Evolutionary conservation across 306 rosid species (phyloP), one percentile per base, ranked within the genome.

Genomic region (Gynostemma pentaphyllum): DNA sequence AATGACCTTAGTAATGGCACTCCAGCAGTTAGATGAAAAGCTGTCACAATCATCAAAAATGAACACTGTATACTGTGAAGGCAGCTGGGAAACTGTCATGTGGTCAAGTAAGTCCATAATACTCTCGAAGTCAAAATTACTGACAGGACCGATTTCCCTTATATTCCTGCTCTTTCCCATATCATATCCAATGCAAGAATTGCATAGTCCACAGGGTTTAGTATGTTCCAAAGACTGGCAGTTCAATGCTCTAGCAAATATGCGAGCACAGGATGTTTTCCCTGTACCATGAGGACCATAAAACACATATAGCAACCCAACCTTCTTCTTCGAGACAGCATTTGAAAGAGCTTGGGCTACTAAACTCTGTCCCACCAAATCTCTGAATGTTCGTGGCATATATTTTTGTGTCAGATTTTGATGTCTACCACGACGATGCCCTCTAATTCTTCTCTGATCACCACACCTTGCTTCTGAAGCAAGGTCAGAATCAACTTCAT

Each of bases 201-300:
- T 81, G 90, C 97, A 94, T 74, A 86, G 78, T 50, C 99, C 97
- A 68, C 99, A 94, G 66, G 99, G 97, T 69, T 84, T 88, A 15
- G 83, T 81, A 74, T 77, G 89, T 41, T 86, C 97, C 48, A 76
- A 36, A 67, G 99, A 82, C 75, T 70, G 90, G 76, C 99, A 94
- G 78, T 86, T 94, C 69, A 94, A 76, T 75, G 99, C 96, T 80
- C 87, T 80, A 13, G 99, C 87, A 77, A 94, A 86, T 65, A 94
- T 76, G 19, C 94, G 97, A 65, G 99, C 99, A 65, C 84, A 82
- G 1, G 99, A 88, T 10, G 97, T 94, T 72, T 94, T 94, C 28
- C 99, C 99, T 1, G 97, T 94, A 48, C 99, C 99, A 73, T 84
- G 99, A 52, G 99, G 97, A 66, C 99, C 99, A 59, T 88, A 81